Evolutionary conservation across 2,329 filamentous ascomycete genomes (phyloP), one percentile per base, ranked within the genome.

Genomic region (Metarhizium robertsii): DNA sequence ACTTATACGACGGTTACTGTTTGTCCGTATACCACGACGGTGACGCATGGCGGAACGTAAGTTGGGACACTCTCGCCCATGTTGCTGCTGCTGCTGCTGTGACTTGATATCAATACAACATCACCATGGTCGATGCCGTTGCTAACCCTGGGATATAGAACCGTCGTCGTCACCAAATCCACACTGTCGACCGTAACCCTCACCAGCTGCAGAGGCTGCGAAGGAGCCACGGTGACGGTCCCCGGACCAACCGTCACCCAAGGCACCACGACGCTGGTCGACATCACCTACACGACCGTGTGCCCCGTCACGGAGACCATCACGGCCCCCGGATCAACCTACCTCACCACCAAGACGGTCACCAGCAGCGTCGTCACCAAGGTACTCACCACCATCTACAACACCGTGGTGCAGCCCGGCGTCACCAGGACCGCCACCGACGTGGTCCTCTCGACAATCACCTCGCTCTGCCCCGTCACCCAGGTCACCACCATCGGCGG

Each of bases 1-100:
- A 74, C 67, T 54, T 75, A 75, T 57, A 71, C 69, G 50, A 75
- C 71, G 25, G 69, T 72, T 13, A 76, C 74, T 4, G 67, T 74
- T 52, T 79, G 76, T 63, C 75, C 76, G 11, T 67, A 75, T 57
- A 76, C 74, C 10, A 66, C 69, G 38, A 78, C 75, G 13, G 62
- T 71, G 55, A 74, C 72, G 16, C 58, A 64, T 14, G 61, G 65
- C 42, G 73, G 72, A 65, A 68, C 67, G 72, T 75, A 64, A 72
- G 72, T 69, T 6, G 38, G 43, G 3, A 32, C 32, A 11, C 5
- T 34, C 7, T 34, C 10, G 32, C 32, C 10, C 7, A 7, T 34
- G 32, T 3, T 34, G 5, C 1, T 34, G 32, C 6, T 34, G 32
- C 6, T 34, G 32, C 32, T 34, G 32, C 32, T 34, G 32, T 11